Evolutionary conservation across 2,329 filamentous ascomycete genomes (phyloP).

Genomic region (Aspergillus neotritici): DNA sequence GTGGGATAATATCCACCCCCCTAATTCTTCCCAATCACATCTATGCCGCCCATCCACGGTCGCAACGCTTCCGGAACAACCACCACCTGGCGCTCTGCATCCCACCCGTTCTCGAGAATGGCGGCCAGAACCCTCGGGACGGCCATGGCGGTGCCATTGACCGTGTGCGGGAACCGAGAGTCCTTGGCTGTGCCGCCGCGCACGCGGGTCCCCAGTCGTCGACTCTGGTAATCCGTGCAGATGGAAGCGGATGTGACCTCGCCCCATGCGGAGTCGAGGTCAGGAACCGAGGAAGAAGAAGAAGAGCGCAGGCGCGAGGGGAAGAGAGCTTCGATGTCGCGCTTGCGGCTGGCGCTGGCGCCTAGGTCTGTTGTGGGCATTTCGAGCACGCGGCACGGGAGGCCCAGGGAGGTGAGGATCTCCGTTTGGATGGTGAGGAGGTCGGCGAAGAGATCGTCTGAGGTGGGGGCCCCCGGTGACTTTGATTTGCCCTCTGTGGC

Average conservation of each 20-base stretch:
- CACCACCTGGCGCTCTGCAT: slow-evolving; percentile 62
- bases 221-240: slow-evolving; percentile 90
- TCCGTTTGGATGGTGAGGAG: slow-evolving; percentile 82
- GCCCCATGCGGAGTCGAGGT: slow-evolving; percentile 68
- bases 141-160: slow-evolving; percentile 91
- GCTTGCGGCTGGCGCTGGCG: slow-evolving; percentile 77
- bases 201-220: slow-evolving; percentile 71
- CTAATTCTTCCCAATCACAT: slow-evolving; percentile 51
- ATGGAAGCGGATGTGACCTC: slow-evolving; percentile 87
- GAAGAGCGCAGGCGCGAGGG: slow-evolving; percentile 58
- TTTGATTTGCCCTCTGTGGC: slow-evolving; percentile 25
- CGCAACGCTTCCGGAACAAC: slow-evolving; percentile 71
- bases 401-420: slow-evolving; percentile 68
- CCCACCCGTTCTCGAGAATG: slow-evolving; percentile 85
- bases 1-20: background rate
- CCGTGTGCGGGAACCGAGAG: slow-evolving; percentile 73
- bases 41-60: slow-evolving; percentile 75
- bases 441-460: slow-evolving; percentile 63
- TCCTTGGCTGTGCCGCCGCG: slow-evolving; percentile 45
- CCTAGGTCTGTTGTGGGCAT: slow-evolving; percentile 89
- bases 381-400: slow-evolving; percentile 83
- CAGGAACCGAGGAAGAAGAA: slow-evolving; percentile 6
- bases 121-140: slow-evolving; percentile 85
- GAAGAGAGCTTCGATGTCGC: slow-evolving; percentile 92
- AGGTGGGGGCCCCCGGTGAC: slow-evolving; percentile 18